These are phyloP conservation scores for Penicillium nucicola DNA, from an alignment of 495 filamentous ascomycete species.

Conservation along the genomic window DNA sequence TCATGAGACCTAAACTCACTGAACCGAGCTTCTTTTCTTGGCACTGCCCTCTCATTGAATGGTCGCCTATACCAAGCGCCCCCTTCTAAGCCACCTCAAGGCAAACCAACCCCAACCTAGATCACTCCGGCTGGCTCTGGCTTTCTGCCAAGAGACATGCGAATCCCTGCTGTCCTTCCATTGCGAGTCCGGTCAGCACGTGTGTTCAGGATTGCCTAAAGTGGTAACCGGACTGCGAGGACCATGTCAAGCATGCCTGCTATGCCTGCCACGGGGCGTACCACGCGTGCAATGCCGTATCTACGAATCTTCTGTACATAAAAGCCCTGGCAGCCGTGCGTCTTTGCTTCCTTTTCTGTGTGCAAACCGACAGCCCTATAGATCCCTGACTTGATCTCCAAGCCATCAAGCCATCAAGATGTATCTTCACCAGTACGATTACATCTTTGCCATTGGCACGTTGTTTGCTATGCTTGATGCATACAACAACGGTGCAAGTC, in stretches of 20 bases:
- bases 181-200: conserved; percentile 7
- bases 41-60: neutral
- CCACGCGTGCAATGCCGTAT: neutral
- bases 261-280: neutral
- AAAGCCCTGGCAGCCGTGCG: neutral
- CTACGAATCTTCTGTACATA: conserved; percentile 1
- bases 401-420: conserved; percentile 33
- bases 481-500: conserved; percentile 67
- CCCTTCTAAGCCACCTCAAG: neutral
- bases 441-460: conserved; percentile 72
- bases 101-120: neutral
- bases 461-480: conserved; percentile 74
- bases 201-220: neutral
- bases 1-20: conserved; percentile 1
- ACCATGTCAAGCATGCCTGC: neutral
- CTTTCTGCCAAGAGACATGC: neutral
- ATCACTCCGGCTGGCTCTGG: neutral
- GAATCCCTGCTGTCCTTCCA: neutral
- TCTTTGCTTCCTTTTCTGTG: conserved; percentile 1
- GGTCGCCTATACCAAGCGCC: neutral
- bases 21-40: neutral
- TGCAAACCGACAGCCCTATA: conserved; percentile 2
- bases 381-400: neutral
- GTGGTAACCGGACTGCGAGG: neutral
- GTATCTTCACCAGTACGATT: conserved; percentile 58